Evolutionary conservation across 805 yeast genomes (phyloP), one percentile per base, ranked within the genome.

Genomic region (Metschnikowia picachoensis): DNA sequence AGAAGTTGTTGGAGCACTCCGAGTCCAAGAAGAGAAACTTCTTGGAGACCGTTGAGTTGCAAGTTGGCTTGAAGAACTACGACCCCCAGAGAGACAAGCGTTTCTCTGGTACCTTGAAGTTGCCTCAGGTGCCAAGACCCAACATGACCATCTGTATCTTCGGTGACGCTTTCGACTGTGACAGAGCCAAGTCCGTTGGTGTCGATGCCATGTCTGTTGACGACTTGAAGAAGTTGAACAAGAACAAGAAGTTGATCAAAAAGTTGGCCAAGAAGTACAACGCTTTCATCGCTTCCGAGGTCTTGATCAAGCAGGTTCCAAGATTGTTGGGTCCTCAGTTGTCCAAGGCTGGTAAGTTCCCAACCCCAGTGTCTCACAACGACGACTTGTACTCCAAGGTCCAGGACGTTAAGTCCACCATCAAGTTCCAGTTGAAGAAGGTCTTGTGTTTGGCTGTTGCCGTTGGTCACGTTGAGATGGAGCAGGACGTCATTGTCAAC

Each of bases 61-160:
- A 94, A 82, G 96, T 94, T 72, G 99, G 99, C 78, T 85, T 94
- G 68, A 94, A 94, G 91, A 94, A 94, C 96, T 94, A 94, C 80
- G 99, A 94, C 77, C 98, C 99, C 73, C 99, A 94, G 83, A 91
- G 99, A 88, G 99, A 94, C 80, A 94, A 94, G 91, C 98, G 99
- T 90, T 94, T 94, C 97, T 92, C 98, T 74, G 99, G 99, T 81
- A 72, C 98, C 72, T 85, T 94, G 80, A 94, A 85, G 80, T 83
- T 94, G 67, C 99, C 99, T 72, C 85, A 83, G 72, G 96, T 95
- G 62, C 99, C 99, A 82, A 95, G 99, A 85, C 99, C 99, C 80
- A 94, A 94, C 96, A 89, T 94, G 98, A 87, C 98, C 78, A 78
- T 94, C 82, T 94, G 99, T 81, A 90, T 94, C 74, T 94, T 94